Percentiles rank a stretch among this genome's conserved stretches.
These are phyloP conservation scores for Pseudodiploospora longispora DNA, from an alignment of 2,329 filamentous ascomycete genomes.

Conservation along the genomic window DNA sequence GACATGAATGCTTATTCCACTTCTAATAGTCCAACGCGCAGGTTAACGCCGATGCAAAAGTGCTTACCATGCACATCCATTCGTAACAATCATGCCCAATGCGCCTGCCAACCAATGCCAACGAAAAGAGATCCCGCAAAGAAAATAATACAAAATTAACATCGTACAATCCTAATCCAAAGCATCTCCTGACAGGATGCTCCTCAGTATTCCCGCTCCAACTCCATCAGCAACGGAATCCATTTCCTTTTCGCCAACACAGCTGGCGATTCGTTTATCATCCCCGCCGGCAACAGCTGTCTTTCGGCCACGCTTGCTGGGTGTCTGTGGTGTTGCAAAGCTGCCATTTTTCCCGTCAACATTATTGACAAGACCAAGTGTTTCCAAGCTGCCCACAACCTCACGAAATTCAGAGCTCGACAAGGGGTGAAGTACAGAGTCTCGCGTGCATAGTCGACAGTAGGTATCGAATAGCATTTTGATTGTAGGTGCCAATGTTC, in stretches of 20 bases:
- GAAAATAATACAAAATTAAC: constrained; percentile 4
- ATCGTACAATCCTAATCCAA: constrained; percentile 34
- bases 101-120: constrained; percentile 7
- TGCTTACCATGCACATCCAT: too few species aligned
- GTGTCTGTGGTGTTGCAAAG: constrained; percentile 57
- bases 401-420: constrained; percentile 91
- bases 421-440: constrained; percentile 83
- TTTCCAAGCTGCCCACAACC: constrained; percentile 83
- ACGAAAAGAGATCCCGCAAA: neutral
- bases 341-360: constrained; percentile 64
- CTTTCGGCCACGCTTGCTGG: constrained; percentile 60
- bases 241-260: constrained; percentile 72
- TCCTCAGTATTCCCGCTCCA: constrained; percentile 52
- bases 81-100: neutral
- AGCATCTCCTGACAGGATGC: constrained; percentile 54
- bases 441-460: constrained; percentile 69
- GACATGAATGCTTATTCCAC: too few species aligned
- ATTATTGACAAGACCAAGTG: constrained; percentile 67
- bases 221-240: constrained; percentile 58
- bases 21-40: too few species aligned
- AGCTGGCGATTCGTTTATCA: constrained; percentile 71
- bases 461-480: constrained; percentile 82
- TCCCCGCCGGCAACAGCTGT: constrained; percentile 50
- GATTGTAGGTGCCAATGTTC: constrained; percentile 63
- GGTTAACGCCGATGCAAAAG: too few species aligned